Conservation (phyloP, 805 yeast species). For the Sugiyamaella americana region DNA sequence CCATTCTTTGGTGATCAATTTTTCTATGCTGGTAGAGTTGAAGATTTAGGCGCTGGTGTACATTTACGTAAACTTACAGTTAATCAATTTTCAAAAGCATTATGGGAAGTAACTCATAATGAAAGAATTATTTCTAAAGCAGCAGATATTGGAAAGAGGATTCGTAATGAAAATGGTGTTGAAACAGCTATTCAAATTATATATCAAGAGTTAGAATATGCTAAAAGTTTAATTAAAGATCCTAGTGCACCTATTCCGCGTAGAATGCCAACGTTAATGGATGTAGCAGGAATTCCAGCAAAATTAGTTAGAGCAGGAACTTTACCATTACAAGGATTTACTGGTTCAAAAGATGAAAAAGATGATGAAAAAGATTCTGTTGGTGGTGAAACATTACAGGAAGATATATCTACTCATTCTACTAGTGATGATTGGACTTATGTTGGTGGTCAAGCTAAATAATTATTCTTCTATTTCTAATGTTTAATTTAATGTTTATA, state of each 20-base stretch:
- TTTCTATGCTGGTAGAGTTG: slow-evolving; percentile 81
- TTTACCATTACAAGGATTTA: not conserved
- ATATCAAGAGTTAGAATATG: slow-evolving; percentile 76
- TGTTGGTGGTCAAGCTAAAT: no score
- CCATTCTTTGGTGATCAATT: slow-evolving; percentile 97
- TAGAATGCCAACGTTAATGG: slow-evolving; percentile 5
- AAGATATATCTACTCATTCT: no score
- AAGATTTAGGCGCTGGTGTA: slow-evolving; percentile 83
- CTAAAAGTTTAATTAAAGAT: slow-evolving; percentile 40
- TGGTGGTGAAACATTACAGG: no score
- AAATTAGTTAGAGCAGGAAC: not conserved
- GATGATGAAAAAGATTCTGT: no score
- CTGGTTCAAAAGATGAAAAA: no score
- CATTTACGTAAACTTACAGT: slow-evolving; percentile 62
- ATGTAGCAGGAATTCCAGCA: slow-evolving; percentile 5
- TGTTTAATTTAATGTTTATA: no score
- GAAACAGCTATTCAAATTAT: slow-evolving; percentile 65
- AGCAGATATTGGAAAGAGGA: slow-evolving; percentile 50
- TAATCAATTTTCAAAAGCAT: slow-evolving; percentile 57
- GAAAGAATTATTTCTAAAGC: slow-evolving; percentile 66
- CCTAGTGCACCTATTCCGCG: not conserved
- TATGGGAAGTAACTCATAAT: slow-evolving; percentile 62
- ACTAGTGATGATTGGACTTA: no score
- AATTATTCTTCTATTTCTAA: no score
- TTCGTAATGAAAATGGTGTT: slow-evolving; percentile 77